Base-by-base conservation (phyloP, 164 flowering plant genomes). In the Piper betle region DNA sequence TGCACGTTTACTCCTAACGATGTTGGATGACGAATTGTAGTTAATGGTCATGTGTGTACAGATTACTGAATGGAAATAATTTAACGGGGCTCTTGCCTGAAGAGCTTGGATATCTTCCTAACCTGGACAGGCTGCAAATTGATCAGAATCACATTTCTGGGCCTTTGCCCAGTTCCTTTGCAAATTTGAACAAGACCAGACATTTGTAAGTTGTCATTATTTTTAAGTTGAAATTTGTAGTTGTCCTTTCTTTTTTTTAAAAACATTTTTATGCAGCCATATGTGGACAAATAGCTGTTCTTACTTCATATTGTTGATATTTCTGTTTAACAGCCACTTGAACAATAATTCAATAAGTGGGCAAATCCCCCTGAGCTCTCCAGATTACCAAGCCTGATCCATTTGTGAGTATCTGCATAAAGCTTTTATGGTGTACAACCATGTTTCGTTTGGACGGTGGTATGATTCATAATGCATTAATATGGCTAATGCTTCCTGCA, bases 331-430 rank as follows among this genome's bases (percentile, higher is more conserved):
- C 74, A 91, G 96, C 68, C 96, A 91, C 81, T 60, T 91, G 80
- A 91, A 91, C 77, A 91, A 91, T 72, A 91, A 91, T 72, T 91
- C 98, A 54, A 77, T 91, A 50, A 88, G 92, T 71, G 98, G 96
- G 53, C 82, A 75, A 73, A 82, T 91, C 57, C 98, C 98, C 71
- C 75, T 4, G 92, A 82, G 79, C 83, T 91, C 17, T 78, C 80
- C 64, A 77, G 58, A 68, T 75, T 88, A 58, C 85, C 86, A 18
- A 63, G 12, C 37, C 86, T 91, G 61, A 72, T 84, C 74, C 98
- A 91, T 77, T 61, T 91, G 98, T 91, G 80, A 88, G 96, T 79
- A 63, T n/a, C 46, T 42, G 46, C 46, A 42, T 6, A 6, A 10
- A 6, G 6, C 11, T 0, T 42, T 42, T 42, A 6, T 10, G 11